A percentile compares a stretch with the other conserved stretches of the same genome.
phyloP scores from a whole-genome alignment of 106 monocot species.

The Triglochin maritima region DNA sequence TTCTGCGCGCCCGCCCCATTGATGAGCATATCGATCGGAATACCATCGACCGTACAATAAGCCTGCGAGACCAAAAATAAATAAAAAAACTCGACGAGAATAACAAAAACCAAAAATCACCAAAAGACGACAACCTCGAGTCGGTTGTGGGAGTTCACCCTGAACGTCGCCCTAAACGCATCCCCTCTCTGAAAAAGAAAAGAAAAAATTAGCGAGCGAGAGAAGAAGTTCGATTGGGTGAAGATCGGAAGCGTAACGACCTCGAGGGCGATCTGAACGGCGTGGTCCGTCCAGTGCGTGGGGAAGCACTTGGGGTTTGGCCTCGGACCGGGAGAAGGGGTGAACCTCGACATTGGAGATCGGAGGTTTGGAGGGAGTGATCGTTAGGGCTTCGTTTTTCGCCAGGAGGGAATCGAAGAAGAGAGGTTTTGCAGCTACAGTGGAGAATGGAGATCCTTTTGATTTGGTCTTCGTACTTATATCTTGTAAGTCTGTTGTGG shows the following conservation, averaged over 20 bases:
- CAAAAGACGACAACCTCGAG: constrained; percentile 34
- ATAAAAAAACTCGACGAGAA: neutral
- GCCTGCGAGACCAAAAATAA: constrained; percentile 56
- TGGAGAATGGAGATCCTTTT: neutral
- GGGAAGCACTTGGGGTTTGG: constrained; percentile 28
- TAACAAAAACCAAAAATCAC: neutral
- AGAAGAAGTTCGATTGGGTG: neutral
- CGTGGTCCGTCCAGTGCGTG: constrained; percentile 56
- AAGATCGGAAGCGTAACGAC: constrained; percentile 10
- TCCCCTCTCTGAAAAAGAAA: constrained; percentile 48
- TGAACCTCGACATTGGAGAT: neutral
- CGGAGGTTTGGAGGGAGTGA: neutral
- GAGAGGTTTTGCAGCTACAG: neutral
- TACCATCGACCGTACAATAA: constrained; percentile 73
- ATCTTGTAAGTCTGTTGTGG: no score
- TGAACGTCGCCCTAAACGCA: constrained; percentile 63
- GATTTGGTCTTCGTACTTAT: constrained; percentile 47
- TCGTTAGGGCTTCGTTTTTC: no score
- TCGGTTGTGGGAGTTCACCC: constrained; percentile 71
- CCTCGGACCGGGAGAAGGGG: neutral
- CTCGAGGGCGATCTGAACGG: constrained; percentile 51
- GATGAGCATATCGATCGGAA: constrained; percentile 66
- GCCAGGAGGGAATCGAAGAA: neutral
- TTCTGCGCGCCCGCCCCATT: constrained; percentile 61
- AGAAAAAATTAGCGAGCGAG: neutral